phyloP scores from a whole-genome alignment of 345 rosid genomes.

The Fremontodendron californicum region DNA sequence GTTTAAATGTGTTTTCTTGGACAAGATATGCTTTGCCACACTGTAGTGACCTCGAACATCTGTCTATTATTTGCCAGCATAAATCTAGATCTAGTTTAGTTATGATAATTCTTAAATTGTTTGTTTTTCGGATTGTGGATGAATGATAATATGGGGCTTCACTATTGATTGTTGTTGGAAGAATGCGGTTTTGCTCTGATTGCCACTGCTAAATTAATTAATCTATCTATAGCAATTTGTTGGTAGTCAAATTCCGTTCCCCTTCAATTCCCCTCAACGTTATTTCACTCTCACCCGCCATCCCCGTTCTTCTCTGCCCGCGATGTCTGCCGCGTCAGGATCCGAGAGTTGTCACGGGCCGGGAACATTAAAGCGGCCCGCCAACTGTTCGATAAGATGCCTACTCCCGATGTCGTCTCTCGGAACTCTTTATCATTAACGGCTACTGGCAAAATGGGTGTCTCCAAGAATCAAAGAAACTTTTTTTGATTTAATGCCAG shows the following conservation, averaged over 20 bases:
- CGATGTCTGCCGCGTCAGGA: conserved; percentile 26
- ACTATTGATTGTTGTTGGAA: too few species aligned
- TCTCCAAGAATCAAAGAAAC: conserved; percentile 29
- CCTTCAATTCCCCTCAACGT: background rate
- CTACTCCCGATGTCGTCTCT: conserved; percentile 26
- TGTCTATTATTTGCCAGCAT: background rate
- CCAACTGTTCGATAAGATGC: conserved; percentile 34
- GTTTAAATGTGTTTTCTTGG: background rate
- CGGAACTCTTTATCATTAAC: conserved; percentile 38
- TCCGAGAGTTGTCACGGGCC: conserved; percentile 14
- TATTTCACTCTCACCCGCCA: background rate
- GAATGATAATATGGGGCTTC: too few species aligned
- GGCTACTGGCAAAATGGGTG: conserved; percentile 31
- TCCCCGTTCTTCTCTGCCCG: conserved; percentile 8
- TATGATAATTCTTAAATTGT: background rate
- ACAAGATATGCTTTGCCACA: background rate
- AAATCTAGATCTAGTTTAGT: background rate
- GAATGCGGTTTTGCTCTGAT: too few species aligned
- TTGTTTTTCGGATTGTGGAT: too few species aligned
- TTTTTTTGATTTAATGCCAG: conserved; percentile 34
- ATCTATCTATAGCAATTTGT: too few species aligned
- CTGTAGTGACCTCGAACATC: background rate
- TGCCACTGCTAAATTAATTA: too few species aligned
- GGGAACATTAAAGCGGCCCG: conserved; percentile 31
- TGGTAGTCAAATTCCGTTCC: too few species aligned